Conservation (phyloP, 2,329 filamentous ascomycete genomes). For the Fusarium denticulatum region DNA sequence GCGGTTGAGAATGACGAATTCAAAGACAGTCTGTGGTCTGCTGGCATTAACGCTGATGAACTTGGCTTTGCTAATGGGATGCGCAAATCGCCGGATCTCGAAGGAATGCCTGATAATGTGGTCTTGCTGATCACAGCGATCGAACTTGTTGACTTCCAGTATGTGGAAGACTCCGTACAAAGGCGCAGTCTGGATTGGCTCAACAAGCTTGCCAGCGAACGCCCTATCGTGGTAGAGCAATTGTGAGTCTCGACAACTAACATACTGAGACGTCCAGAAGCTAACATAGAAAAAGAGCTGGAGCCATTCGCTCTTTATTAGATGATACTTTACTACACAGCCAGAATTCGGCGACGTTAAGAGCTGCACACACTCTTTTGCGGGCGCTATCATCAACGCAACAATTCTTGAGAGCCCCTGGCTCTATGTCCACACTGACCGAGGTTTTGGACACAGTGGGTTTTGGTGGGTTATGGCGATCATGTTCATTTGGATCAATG, state of each 20-base stretch:
- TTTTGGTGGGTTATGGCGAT: slow-evolving; percentile 71
- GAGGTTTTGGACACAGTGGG: slow-evolving; percentile 68
- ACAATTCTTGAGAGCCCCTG: slow-evolving; percentile 59
- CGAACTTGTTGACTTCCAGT: slow-evolving; percentile 72
- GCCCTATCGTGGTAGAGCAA: slow-evolving; percentile 66
- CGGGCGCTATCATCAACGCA: slow-evolving; percentile 66
- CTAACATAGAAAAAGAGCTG: slow-evolving; percentile 54
- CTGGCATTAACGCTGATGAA: slow-evolving; percentile 60
- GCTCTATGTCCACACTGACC: slow-evolving; percentile 59
- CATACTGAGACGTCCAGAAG: slow-evolving; percentile 9
- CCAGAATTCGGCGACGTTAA: slow-evolving; percentile 68
- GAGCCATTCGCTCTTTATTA: slow-evolving; percentile 66
- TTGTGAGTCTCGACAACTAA: slow-evolving; percentile 58
- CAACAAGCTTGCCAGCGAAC: slow-evolving; percentile 62
- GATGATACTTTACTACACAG: slow-evolving; percentile 71
- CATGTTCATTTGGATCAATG: slow-evolving; percentile 61
- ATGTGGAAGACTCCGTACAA: slow-evolving; percentile 70
- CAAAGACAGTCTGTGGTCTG: slow-evolving; percentile 70
- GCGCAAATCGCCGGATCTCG: slow-evolving; percentile 47
- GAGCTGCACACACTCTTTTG: slow-evolving; percentile 69
- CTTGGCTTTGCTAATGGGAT: slow-evolving; percentile 40
- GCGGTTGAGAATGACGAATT: slow-evolving; percentile 67
- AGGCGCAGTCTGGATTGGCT: slow-evolving; percentile 69
- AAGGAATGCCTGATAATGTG: slow-evolving; percentile 67
- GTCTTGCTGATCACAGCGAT: slow-evolving; percentile 71